A percentile compares a stretch with the other conserved stretches of the same genome.
phyloP scores from a whole-genome alignment of 306 rosid genomes.

The Dicorynia guianensis region DNA sequence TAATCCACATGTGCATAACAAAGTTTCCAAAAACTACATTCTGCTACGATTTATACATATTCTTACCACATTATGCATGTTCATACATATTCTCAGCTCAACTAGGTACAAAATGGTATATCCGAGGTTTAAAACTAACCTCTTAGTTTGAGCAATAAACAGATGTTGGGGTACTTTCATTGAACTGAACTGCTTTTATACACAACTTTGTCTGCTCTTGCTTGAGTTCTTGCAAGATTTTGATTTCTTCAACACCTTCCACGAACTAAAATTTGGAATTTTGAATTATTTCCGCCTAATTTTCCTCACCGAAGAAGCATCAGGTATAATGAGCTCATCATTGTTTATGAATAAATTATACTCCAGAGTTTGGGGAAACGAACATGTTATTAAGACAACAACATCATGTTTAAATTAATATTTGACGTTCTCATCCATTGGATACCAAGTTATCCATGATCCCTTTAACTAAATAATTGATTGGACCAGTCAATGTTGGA shows the following conservation, averaged over 20 bases:
- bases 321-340: not conserved
- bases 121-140: not conserved
- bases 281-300: not conserved
- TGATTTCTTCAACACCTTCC: constrained; percentile 28
- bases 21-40: no score
- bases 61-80: no score
- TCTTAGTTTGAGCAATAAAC: not conserved
- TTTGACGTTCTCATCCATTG: not conserved
- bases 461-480: not conserved
- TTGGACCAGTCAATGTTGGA: constrained; percentile 6
- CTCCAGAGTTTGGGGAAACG: not conserved
- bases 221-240: not conserved
- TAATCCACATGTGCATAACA: no score
- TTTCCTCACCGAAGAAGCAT: constrained; percentile 14
- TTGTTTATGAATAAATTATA: constrained; percentile 29
- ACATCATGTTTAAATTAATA: constrained; percentile 18
- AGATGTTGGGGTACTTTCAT: not conserved
- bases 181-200: constrained; percentile 7
- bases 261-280: not conserved
- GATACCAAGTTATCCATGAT: constrained; percentile 17
- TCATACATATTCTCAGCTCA: no score
- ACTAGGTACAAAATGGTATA: no score
- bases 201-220: constrained; percentile 7
- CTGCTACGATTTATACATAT: no score
- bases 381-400: constrained; percentile 19